Evolutionary conservation across 2,329 filamentous ascomycete species (phyloP).

Genomic region (Pyrenophora graminea): DNA sequence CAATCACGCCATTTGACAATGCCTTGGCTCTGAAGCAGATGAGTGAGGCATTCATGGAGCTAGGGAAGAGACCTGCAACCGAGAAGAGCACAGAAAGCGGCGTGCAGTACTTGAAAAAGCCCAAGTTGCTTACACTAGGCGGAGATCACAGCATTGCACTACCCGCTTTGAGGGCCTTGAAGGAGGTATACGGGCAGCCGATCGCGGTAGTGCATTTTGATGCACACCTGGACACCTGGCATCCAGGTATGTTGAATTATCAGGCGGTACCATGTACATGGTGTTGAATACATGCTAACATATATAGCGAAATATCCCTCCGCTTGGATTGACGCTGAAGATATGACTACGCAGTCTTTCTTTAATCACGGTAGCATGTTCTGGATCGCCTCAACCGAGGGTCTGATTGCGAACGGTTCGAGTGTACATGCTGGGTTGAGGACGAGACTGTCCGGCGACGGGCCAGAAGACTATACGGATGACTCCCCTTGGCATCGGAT

Average conservation of each 20-base stretch:
- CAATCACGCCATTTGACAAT: slow-evolving; percentile 86
- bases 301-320: slow-evolving; percentile 77
- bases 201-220: slow-evolving; percentile 58
- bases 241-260: slow-evolving; percentile 55
- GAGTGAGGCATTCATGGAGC: slow-evolving; percentile 76
- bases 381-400: slow-evolving; percentile 82
- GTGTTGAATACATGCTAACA: slow-evolving; percentile 56
- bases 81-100: slow-evolving; percentile 43
- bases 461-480: slow-evolving; percentile 72
- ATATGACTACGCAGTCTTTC: slow-evolving; percentile 65
- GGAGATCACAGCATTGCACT: slow-evolving; percentile 58
- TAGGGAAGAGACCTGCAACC: slow-evolving; percentile 56
- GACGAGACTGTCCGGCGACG: slow-evolving; percentile 70
- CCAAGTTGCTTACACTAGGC: slow-evolving; percentile 55
- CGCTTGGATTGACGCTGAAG: slow-evolving; percentile 64
- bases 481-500: slow-evolving; percentile 71
- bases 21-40: slow-evolving; percentile 79
- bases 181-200: slow-evolving; percentile 50
- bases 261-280: too few relatives aligned
- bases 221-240: slow-evolving; percentile 82
- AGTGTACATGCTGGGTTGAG: slow-evolving; percentile 83
- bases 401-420: slow-evolving; percentile 72
- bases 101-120: slow-evolving; percentile 49
- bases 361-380: slow-evolving; percentile 94
- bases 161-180: slow-evolving; percentile 55